Percentiles rank a stretch among this genome's conserved stretches.
Conservation (phyloP, 257 asterid species). For the Orobanche coerulescens region DNA sequence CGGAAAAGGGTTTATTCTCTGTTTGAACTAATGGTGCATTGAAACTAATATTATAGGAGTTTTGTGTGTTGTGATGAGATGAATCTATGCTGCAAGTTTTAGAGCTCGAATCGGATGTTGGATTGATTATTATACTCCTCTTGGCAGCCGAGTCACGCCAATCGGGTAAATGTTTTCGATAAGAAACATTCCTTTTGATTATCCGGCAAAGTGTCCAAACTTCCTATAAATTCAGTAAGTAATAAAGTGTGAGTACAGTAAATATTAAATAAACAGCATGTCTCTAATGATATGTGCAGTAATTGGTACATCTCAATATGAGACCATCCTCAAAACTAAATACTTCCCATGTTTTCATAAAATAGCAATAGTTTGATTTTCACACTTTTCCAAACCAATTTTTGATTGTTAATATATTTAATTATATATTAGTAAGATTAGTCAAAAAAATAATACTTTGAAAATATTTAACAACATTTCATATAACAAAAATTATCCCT, state of each 20-base stretch:
- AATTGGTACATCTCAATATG: too few relatives aligned
- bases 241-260: too few relatives aligned
- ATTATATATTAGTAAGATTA: too few relatives aligned
- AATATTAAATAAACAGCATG: too few relatives aligned
- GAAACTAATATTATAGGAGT: slow-evolving; percentile 7
- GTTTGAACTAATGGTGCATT: background rate
- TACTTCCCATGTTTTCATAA: too few relatives aligned
- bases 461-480: too few relatives aligned
- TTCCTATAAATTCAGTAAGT: slow-evolving; percentile 24
- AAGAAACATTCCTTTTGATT: slow-evolving; percentile 8
- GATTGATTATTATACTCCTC: background rate
- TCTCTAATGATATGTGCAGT: too few relatives aligned
- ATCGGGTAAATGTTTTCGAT: slow-evolving; percentile 5
- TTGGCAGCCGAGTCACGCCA: slow-evolving; percentile 12
- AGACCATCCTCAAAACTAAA: too few relatives aligned
- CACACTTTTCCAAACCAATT: too few relatives aligned
- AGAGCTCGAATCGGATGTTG: background rate
- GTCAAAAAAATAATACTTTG: too few relatives aligned
- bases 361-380: too few relatives aligned
- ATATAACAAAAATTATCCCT: too few relatives aligned
- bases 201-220: slow-evolving; percentile 32
- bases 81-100: slow-evolving; percentile 16
- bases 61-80: slow-evolving; percentile 5
- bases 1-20: background rate
- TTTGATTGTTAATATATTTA: background rate